phyloP scores from a whole-genome alignment of 2,329 filamentous ascomycete species.

The Colletotrichum melonis region DNA sequence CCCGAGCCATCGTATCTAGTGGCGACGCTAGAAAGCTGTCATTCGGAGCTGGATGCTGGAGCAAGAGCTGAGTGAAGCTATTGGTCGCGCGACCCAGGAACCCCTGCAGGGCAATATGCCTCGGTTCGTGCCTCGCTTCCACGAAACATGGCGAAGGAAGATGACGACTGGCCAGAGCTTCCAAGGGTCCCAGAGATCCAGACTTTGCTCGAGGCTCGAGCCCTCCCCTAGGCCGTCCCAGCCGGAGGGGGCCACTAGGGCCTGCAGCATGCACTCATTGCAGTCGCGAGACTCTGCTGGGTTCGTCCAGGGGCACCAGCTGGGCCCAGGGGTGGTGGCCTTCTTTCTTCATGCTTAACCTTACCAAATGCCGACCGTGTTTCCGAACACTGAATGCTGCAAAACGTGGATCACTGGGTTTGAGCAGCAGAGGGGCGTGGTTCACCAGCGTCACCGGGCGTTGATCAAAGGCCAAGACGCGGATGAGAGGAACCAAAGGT shows the following conservation, averaged over 20 bases:
- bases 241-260: background rate
- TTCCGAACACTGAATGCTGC: background rate
- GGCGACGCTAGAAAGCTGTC: background rate
- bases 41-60: background rate
- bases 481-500: slow-evolving; percentile 4
- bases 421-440: background rate
- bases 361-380: background rate
- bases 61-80: background rate
- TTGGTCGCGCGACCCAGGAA: background rate
- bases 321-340: background rate
- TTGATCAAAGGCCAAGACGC: slow-evolving; percentile 13
- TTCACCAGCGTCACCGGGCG: background rate
- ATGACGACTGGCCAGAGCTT: background rate
- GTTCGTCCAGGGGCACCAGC: background rate
- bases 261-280: background rate
- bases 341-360: background rate
- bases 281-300: slow-evolving; percentile 1
- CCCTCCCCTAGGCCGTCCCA: background rate
- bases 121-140: background rate
- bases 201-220: background rate
- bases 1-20: background rate
- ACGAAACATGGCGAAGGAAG: background rate
- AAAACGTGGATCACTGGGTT: slow-evolving; percentile 2
- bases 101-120: background rate
- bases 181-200: background rate